These are phyloP conservation scores for Curvularia eragrostidis DNA, from an alignment of 2,329 filamentous ascomycete genomes.

Conservation along the genomic window DNA sequence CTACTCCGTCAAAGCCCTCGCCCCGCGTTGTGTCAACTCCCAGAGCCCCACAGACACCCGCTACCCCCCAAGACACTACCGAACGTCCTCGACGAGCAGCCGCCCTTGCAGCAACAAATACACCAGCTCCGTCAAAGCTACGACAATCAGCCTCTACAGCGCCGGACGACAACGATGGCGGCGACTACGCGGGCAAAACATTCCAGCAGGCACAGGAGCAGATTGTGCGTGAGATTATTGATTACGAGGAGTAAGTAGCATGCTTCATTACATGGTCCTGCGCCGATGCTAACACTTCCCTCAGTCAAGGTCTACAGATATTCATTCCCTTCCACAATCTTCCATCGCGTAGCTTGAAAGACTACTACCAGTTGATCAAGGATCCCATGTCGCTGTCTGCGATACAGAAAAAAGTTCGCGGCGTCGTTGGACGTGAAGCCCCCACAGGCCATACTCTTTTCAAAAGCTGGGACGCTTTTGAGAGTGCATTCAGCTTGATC, in stretches of 20 bases:
- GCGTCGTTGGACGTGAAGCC: constrained; percentile 71
- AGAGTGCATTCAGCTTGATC: constrained; percentile 78
- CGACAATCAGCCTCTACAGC: constrained; percentile 39
- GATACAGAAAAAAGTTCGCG: constrained; percentile 78
- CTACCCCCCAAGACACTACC: constrained; percentile 35
- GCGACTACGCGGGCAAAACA: constrained; percentile 61
- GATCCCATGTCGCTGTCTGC: constrained; percentile 80
- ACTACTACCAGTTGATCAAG: constrained; percentile 86
- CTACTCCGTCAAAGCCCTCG: constrained; percentile 39
- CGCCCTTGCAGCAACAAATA: constrained; percentile 30
- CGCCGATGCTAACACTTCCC: constrained; percentile 16
- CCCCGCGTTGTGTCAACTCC: constrained; percentile 40
- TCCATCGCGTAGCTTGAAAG: constrained; percentile 75
- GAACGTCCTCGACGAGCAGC: constrained; percentile 46
- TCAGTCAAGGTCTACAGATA: constrained; percentile 67
- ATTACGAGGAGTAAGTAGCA: constrained; percentile 59
- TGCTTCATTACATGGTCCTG: not conserved
- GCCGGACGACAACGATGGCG: constrained; percentile 31
- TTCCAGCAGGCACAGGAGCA: constrained; percentile 90
- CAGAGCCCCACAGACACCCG: constrained; percentile 25
- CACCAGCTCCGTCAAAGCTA: constrained; percentile 44
- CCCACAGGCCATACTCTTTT: constrained; percentile 69
- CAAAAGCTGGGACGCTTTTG: constrained; percentile 82
- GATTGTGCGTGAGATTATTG: constrained; percentile 76
- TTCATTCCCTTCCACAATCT: constrained; percentile 79